phyloP scores from a whole-genome alignment of 2,329 filamentous ascomycete species.

The Aspergillus cejpii region DNA sequence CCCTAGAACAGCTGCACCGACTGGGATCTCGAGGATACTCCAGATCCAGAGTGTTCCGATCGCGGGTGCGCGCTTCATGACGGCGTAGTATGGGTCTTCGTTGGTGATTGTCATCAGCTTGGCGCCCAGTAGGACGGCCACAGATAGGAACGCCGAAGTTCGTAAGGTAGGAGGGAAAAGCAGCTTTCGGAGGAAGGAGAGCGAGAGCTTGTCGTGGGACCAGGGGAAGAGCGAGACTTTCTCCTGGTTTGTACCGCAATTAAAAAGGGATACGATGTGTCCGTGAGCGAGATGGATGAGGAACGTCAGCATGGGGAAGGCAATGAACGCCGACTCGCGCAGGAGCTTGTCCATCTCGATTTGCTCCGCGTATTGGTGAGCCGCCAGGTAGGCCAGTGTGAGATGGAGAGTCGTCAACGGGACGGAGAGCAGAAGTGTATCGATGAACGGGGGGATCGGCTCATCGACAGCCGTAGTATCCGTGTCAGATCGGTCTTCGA shows the following conservation, averaged over 20 bases:
- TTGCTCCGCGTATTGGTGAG: constrained; percentile 43
- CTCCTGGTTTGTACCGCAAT: constrained; percentile 7
- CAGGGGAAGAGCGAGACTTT: constrained; percentile 23
- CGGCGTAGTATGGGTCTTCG: constrained; percentile 68
- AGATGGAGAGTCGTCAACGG: constrained; percentile 42
- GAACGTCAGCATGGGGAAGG: constrained; percentile 40
- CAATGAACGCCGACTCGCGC: constrained; percentile 33
- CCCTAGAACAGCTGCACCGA: constrained; percentile 58
- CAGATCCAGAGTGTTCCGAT: constrained; percentile 88
- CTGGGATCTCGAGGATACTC: constrained; percentile 78
- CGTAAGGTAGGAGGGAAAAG: constrained; percentile 30
- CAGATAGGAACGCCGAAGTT: constrained; percentile 31
- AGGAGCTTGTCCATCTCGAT: constrained; percentile 29
- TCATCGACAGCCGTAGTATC: constrained; percentile 14
- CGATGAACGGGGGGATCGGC: constrained; percentile 35
- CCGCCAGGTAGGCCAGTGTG: constrained; percentile 42
- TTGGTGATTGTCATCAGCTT: constrained; percentile 81
- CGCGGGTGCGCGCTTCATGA: constrained; percentile 89
- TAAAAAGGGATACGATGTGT: constrained; percentile 34
- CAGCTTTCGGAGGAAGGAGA: constrained; percentile 24
- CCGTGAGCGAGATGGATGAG: constrained; percentile 43
- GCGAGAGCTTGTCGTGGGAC: constrained; percentile 20
- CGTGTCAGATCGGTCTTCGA: too few relatives aligned
- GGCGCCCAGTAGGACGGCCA: constrained; percentile 51
- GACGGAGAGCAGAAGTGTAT: constrained; percentile 40